Base-by-base conservation (phyloP, 169 alveolate species). In the Plasmodium gallinaceum region DNA sequence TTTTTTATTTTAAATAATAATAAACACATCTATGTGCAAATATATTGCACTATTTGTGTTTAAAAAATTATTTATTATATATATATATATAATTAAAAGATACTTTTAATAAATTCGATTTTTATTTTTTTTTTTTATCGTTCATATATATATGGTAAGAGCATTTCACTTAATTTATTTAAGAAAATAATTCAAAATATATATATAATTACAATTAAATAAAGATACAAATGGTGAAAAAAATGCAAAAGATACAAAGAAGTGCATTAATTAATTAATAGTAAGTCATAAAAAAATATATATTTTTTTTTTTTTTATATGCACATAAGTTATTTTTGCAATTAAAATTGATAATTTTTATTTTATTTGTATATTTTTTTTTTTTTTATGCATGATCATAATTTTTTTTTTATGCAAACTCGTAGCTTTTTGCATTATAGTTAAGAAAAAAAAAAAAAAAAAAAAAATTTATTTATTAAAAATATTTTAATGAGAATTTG, bases 401-500 rank as follows among this genome's bases (percentile, higher is more conserved):
- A 39, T 64, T 65, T 69, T 64, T 76, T 78, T 78, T 76, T 76
- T 76, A 52, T 54, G 76, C 88, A 76, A 42, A 76, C 26, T 74
- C 57, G 69, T 52, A 18, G 69, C 76, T 76, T 62, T 76, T 57
- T 26, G 32, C 69, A 66, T 76, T 76, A 76, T 66, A 76, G 76
- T 62, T 62, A 74, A 76, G 74, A 76, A 72, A 72, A 72, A 72
- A 71, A 46, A 69, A 71, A 72, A 52, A 48, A 54, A 54, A 54
- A 54, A 54, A 54, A 18, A 26, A 26, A 26, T 65, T 65, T 65
- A 26, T 65, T 65, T 9, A 18, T 65, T 24, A 37, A 18, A 18
- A 16, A 1, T 16, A 57, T 5, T 57, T 57, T 43, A 68, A 68
- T 18, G 37, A 68, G 9, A 32, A 68, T 68, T 45, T 46, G 64